phyloP scores from a whole-genome alignment of 2,329 filamentous ascomycete species.

The Shiraia sp. region DNA sequence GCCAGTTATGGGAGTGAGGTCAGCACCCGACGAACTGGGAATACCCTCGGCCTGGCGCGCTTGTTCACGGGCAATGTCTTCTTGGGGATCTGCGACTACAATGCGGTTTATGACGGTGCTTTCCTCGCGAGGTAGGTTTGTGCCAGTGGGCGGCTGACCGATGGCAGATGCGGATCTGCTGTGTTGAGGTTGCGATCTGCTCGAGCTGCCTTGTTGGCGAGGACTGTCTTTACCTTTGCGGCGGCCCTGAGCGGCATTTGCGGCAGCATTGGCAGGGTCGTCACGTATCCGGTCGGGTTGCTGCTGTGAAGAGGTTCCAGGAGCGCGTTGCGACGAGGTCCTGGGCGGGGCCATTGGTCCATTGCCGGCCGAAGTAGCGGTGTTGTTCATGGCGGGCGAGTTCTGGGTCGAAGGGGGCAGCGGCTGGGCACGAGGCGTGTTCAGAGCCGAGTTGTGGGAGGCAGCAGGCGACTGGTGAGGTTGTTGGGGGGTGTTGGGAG shows the following conservation, averaged over 20 bases:
- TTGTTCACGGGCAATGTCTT: constrained; percentile 72
- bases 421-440: constrained; percentile 50
- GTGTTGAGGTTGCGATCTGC: constrained; percentile 43
- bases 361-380: constrained; percentile 57
- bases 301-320: constrained; percentile 25
- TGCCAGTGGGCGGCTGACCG: constrained; percentile 57
- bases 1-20: constrained; percentile 52
- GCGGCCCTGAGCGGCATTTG: constrained; percentile 45
- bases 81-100: constrained; percentile 74
- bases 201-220: constrained; percentile 32
- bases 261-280: constrained; percentile 22
- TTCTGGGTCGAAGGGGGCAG: constrained; percentile 47
- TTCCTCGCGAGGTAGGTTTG: constrained; percentile 69
- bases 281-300: constrained; percentile 16
- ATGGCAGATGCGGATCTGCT: constrained; percentile 55
- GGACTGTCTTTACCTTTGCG: constrained; percentile 55
- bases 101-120: constrained; percentile 79
- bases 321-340: constrained; percentile 71
- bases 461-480: constrained; percentile 39
- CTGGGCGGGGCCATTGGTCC: constrained; percentile 75
- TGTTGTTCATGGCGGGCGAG: constrained; percentile 51
- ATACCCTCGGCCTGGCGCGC: constrained; percentile 68
- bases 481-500: no score
- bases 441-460: constrained; percentile 40
- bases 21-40: constrained; percentile 48